Base-by-base conservation (phyloP, 2,329 filamentous ascomycete species). In the Epichloe sibirici region DNA sequence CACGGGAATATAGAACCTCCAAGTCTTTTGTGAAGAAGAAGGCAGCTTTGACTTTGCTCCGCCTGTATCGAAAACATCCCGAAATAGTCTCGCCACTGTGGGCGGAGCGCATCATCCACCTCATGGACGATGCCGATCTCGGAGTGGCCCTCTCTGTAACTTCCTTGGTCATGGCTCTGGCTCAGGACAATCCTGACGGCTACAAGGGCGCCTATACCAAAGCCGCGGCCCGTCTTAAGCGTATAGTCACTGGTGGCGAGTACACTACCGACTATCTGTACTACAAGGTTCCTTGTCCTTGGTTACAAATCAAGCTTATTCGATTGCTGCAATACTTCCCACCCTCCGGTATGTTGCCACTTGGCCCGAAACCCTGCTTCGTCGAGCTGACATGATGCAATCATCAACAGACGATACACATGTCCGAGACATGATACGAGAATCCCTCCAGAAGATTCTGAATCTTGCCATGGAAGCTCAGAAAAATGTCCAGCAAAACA, bases 1-100 rank as follows among this genome's bases (percentile, higher is more conserved):
- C 5, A 12, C 17, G 23, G 5, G 23, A 37, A 17, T 58, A 12
- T 49, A 75, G 74, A 46, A 76, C 75, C 7, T 97, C 91, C 1
- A 98, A 97, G 70, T 84, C 93, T 0, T 98, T 98, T 61, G 93
- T 98, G 55, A 98, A 98, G 78, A 98, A 98, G 73, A 98, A 98
- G 76, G 91, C 93, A 1, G 93, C 93, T 6, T 74, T 98, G 50
- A 98, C 93, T 0, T 77, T 98, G 38, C 80, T 98, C 51, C 86
- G 93, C 51, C 72, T 98, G 5, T 98, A 97, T 70, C 87, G 93
- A 60, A 98, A 98, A 72, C 83, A 90, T 63, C 90, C 91, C 1
- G 86, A 83, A 57, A 96, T 98, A 58, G 87, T 98, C 25, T 90
- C 95, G 64, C 86, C 89, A 34, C 90, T 96, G 72, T 98, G 93